Evolutionary conservation across 495 filamentous ascomycete species (phyloP).

Genomic region (Neurospora sp.): DNA sequence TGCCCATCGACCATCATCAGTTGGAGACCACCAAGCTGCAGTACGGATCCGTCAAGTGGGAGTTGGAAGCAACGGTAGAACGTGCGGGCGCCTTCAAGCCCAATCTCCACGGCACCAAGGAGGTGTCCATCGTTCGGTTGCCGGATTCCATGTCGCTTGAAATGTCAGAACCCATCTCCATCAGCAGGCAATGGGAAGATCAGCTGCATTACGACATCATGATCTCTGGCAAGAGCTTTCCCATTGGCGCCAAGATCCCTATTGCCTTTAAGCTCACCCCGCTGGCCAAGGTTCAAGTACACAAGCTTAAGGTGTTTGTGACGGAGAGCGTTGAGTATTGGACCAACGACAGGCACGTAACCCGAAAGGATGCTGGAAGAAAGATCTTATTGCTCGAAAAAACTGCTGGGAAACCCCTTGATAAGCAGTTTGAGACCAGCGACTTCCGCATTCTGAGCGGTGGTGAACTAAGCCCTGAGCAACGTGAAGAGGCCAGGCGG

Average conservation of each 20-base stretch:
- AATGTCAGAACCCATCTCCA: slow-evolving; percentile 91
- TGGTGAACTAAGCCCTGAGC: slow-evolving; percentile 50
- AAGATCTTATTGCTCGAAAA: slow-evolving; percentile 91
- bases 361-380: slow-evolving; percentile 71
- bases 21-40: slow-evolving; percentile 90
- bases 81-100: slow-evolving; percentile 86
- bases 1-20: slow-evolving; percentile 83
- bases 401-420: slow-evolving; percentile 66
- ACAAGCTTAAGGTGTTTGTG: slow-evolving; percentile 89
- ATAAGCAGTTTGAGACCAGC: slow-evolving; percentile 68
- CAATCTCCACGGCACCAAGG: slow-evolving; percentile 75
- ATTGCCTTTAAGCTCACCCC: slow-evolving; percentile 97
- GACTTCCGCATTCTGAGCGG: slow-evolving; percentile 71
- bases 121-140: slow-evolving; percentile 77
- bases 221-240: slow-evolving; percentile 97
- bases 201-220: slow-evolving; percentile 98
- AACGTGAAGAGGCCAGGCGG: slow-evolving; percentile 32
- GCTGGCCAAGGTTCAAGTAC: slow-evolving; percentile 90
- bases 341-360: slow-evolving; percentile 77
- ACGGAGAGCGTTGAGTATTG: slow-evolving; percentile 94
- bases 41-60: slow-evolving; percentile 79
- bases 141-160: slow-evolving; percentile 89
- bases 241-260: slow-evolving; percentile 81
- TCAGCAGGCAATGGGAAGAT: slow-evolving; percentile 95
- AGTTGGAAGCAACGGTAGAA: slow-evolving; percentile 80